Base-by-base conservation (phyloP, 192 early-diverging fungal genomes). In the Coemansia biformis region DNA sequence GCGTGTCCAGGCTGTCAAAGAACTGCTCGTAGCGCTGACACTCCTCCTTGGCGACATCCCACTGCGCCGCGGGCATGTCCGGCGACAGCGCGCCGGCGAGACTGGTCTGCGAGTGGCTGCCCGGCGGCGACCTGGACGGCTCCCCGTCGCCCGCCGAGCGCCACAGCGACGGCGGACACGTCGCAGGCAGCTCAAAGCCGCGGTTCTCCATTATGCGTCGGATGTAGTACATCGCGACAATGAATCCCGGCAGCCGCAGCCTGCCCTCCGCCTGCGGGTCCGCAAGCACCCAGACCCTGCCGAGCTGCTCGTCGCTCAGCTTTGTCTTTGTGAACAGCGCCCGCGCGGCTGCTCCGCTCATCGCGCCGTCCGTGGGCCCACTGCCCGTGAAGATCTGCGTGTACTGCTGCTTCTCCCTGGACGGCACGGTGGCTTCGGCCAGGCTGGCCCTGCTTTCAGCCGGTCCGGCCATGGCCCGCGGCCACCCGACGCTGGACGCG, bases 171-270 rank as follows among this genome's bases (percentile, higher is more conserved):
- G 78, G 59, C 10, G 94, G 88, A 15, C 92, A 65, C 6, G 64
- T 46, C 5, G 73, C 38, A 12, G 94, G 94, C n/a, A 94, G 71
- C 21, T 75, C 69, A 33, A 71, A 58, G 28, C 82, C 67, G 15
- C 76, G 77, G 24, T 85, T 86, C 43, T 86, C 81, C 81, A 90
- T 91, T 15, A 86, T 66, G 45, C 83, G 79, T 14, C 86, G 80
- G 44, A 98, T 84, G 49, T 89, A 85, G 55, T 83, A 80, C 92
- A 98, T 95, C 31, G 90, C 91, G 41, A 90, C 82, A 34, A 86
- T 79, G 63, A 98, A 98, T 59, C 93, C 90, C 8, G 81, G 70
- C 42, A 88, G 71, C 44, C 83, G 80, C 26, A 98, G 60, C 42
- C 81, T 79, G 36, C 88, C 87, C 16, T 82, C 66, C 1, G 67